Evolutionary conservation across 768 basidiomycete genomes (phyloP).

Genomic region (Mycena vulgaris): DNA sequence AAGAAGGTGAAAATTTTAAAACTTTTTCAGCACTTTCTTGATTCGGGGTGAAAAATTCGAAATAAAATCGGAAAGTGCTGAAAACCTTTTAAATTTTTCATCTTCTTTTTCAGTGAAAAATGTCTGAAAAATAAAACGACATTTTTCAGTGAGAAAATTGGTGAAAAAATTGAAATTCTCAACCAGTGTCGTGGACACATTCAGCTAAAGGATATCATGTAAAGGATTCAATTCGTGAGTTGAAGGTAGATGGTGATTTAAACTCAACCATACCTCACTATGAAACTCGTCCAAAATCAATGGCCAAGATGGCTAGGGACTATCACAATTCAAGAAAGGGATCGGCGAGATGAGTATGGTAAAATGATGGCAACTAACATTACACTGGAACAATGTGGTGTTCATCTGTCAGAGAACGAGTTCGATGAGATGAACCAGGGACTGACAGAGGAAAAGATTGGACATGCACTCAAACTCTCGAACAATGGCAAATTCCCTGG

Average conservation of each 20-base stretch:
- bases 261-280: background rate
- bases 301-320: background rate
- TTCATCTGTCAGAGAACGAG: background rate
- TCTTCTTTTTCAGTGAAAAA: too few species aligned
- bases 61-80: too few species aligned
- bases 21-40: too few species aligned
- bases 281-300: background rate
- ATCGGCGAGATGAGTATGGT: background rate
- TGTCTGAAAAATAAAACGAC: too few species aligned
- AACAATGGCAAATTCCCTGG: background rate
- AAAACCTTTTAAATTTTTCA: too few species aligned
- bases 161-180: too few species aligned
- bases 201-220: background rate
- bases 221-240: background rate
- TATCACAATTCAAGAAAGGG: background rate
- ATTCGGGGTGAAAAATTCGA: too few species aligned
- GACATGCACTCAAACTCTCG: background rate
- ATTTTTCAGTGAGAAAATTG: too few species aligned
- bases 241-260: background rate
- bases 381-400: background rate
- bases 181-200: background rate
- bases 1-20: too few species aligned
- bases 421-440: background rate
- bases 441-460: background rate
- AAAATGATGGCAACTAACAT: background rate